phyloP scores from a whole-genome alignment of 441 rosid species.

The Isatis lusitanica region DNA sequence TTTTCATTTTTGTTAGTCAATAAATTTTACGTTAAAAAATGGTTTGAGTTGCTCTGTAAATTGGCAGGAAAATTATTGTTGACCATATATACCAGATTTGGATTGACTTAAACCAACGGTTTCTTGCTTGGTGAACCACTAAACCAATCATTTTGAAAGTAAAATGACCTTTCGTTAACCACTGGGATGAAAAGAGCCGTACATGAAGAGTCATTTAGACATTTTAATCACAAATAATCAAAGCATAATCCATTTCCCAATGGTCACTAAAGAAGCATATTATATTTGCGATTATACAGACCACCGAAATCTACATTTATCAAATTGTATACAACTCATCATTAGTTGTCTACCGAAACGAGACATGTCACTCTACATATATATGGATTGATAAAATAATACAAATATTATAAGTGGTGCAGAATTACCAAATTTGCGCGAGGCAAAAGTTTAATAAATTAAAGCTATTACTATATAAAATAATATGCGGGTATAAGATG shows the following conservation, averaged over 20 bases:
- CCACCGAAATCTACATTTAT: not conserved
- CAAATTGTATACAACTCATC: slow-evolving; percentile 20
- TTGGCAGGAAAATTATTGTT: not conserved
- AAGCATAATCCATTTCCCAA: slow-evolving; percentile 19
- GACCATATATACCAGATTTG: not conserved
- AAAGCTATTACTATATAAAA: slow-evolving; percentile 11
- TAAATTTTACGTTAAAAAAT: not conserved
- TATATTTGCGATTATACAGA: slow-evolving; percentile 8
- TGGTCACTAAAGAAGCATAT: slow-evolving; percentile 9
- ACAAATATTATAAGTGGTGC: slow-evolving; percentile 26
- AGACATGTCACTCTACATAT: slow-evolving; percentile 27
- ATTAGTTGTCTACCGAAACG: slow-evolving; percentile 27
- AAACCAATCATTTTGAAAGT: slow-evolving; percentile 22
- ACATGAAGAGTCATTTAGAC: slow-evolving; percentile 29
- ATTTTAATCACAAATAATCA: slow-evolving; percentile 1
- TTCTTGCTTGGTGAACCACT: slow-evolving; percentile 6
- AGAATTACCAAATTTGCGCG: slow-evolving; percentile 17
- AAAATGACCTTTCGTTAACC: slow-evolving; percentile 31
- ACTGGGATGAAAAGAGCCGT: slow-evolving; percentile 12
- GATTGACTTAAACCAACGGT: slow-evolving; percentile 8
- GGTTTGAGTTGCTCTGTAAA: not conserved
- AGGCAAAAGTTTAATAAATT: slow-evolving; percentile 7
- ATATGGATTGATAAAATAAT: slow-evolving; percentile 7
- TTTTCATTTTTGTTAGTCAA: not conserved
- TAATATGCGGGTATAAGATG: slow-evolving; percentile 5